Conservation (phyloP, 257 asterid species). For the Lithospermum erythrorhizon region DNA sequence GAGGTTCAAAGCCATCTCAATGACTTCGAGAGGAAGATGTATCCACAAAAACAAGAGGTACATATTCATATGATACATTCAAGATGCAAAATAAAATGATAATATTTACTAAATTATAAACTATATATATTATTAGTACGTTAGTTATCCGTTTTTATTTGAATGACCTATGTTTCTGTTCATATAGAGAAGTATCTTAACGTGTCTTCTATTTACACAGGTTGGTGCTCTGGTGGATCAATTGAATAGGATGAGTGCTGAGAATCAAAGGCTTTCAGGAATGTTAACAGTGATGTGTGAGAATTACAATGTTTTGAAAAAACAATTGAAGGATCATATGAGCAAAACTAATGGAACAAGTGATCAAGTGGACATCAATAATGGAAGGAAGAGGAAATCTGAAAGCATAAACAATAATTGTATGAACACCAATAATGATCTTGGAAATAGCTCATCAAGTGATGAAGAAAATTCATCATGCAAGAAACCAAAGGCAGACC, state of each 20-base stretch:
- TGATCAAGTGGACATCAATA: slow-evolving; percentile 22
- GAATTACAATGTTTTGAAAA: slow-evolving; percentile 48
- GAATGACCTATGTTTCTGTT: too few species aligned
- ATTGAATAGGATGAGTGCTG: slow-evolving; percentile 58
- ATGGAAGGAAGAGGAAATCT: slow-evolving; percentile 47
- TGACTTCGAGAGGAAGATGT: slow-evolving; percentile 31
- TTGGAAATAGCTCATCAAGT: slow-evolving; percentile 63
- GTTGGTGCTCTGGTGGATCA: slow-evolving; percentile 58
- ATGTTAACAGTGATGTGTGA: slow-evolving; percentile 59
- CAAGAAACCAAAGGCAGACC: slow-evolving; percentile 64
- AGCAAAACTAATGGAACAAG: slow-evolving; percentile 22
- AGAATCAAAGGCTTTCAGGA: slow-evolving; percentile 71
- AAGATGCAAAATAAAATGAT: too few species aligned
- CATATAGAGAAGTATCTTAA: too few species aligned
- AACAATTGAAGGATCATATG: slow-evolving; percentile 39
- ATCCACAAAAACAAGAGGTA: slow-evolving; percentile 43
- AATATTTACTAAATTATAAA: too few species aligned
- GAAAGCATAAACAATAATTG: slow-evolving; percentile 18
- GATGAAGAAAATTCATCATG: slow-evolving; percentile 48
- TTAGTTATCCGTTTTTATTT: too few species aligned
- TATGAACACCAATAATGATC: slow-evolving; percentile 7
- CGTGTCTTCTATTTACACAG: slow-evolving; percentile 21
- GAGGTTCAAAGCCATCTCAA: slow-evolving; percentile 42
- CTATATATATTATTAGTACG: too few species aligned
- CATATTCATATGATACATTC: too few species aligned